Evolutionary conservation across 129 eudicot species (phyloP).

Genomic region (Glebionis coronaria): DNA sequence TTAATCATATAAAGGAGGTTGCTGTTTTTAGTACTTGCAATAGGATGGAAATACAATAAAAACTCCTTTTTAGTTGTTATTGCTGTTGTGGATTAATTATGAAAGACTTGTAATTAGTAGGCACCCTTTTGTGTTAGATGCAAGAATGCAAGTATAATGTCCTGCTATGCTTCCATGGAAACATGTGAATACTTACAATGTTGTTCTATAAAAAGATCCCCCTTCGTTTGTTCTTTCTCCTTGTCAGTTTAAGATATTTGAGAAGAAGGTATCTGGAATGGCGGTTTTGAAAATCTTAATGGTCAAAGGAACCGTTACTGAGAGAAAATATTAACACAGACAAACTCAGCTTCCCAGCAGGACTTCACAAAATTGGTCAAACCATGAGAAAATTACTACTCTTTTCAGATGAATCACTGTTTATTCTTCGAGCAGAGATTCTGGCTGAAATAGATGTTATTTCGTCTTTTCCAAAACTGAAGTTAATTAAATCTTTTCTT

Average conservation of each 20-base stretch:
- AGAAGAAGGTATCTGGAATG: slow-evolving; percentile 39
- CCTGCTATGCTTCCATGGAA: slow-evolving; percentile 57
- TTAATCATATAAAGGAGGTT: too few species aligned
- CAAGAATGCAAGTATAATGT: slow-evolving; percentile 5
- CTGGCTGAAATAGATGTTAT: slow-evolving; percentile 58
- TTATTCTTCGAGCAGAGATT: slow-evolving; percentile 60
- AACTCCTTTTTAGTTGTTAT: not conserved
- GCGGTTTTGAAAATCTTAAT: slow-evolving; percentile 34
- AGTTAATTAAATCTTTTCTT: too few species aligned
- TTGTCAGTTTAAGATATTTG: slow-evolving; percentile 52
- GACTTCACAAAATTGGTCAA: slow-evolving; percentile 56
- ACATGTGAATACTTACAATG: slow-evolving; percentile 49
- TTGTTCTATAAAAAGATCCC: slow-evolving; percentile 46
- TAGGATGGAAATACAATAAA: too few species aligned
- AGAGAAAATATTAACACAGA: slow-evolving; percentile 27
- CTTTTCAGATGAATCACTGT: slow-evolving; percentile 39
- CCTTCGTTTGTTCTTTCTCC: slow-evolving; percentile 65
- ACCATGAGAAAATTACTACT: slow-evolving; percentile 49
- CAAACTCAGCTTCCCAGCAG: slow-evolving; percentile 38
- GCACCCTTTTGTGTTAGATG: not conserved
- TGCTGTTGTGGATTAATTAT: not conserved
- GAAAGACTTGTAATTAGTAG: not conserved
- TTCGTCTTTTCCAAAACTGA: slow-evolving; percentile 41
- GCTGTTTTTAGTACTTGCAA: too few species aligned
- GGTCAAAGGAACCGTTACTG: slow-evolving; percentile 27